Base-by-base conservation (phyloP, 2,329 filamentous ascomycete genomes). In the Akanthomyces muscarius region DNA sequence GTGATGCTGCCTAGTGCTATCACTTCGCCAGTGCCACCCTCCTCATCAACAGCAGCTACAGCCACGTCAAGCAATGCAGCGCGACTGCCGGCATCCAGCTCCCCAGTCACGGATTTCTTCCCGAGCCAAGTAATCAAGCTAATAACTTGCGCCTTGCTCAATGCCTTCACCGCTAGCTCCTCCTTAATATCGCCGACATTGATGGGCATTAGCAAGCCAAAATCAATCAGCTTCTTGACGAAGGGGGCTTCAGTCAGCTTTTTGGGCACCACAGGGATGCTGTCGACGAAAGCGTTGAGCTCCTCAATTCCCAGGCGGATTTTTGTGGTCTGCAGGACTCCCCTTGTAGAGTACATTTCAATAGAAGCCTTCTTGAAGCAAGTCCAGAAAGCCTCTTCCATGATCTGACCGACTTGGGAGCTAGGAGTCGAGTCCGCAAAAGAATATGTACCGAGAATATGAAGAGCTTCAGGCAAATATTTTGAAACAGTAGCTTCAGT, bases 331-430 rank as follows among this genome's bases (percentile, higher is more conserved):
- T 89, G 86, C 61, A 97, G 81, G 7, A 99, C 88, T 62, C 96
- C 96, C 64, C 89, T 86, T 23, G 89, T 96, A 1, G 93, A 97
- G 67, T 96, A 87, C 7, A 97, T 84, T 70, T 97, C 93, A 63
- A 98, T 92, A 0, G 86, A 89, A 2, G 91, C 87, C 66, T 89
- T 89, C 72, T 86, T 89, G 71, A 90, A 95, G 66, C 91, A 93
- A 42, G 87, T 96, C 95, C 95, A 99, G 73, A 99, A 99, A 0
- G 92, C 91, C 75, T 97, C 91, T 71, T 97, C 93, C 60, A 99
- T 91, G 65, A 91, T 89, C 71, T 92, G 87, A 0, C 92, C 91
- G 23, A 98, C 90, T 65, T 90, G 84, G 0, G 84, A 84, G 65
- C 90, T 96, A 1, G 95, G 95, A 0, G 96, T 98, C 1, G 95